Conservation (phyloP, 78 protist genomes). For the Dictyostelium brefeldianum region DNA sequence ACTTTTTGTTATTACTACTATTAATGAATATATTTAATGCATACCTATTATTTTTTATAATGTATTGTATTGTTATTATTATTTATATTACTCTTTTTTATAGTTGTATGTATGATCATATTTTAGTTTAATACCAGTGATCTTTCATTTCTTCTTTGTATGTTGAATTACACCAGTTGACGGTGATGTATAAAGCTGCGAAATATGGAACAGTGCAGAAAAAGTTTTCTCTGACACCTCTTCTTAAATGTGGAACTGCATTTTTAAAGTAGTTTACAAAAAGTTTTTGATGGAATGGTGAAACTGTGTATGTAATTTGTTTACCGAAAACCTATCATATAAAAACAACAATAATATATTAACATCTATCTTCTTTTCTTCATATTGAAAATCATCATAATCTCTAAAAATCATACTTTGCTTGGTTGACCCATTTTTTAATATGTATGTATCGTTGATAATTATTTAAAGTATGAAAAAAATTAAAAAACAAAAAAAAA, state of each 20-base stretch:
- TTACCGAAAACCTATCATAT: slow-evolving; percentile 47
- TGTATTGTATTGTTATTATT: too few species aligned
- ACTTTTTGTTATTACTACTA: too few species aligned
- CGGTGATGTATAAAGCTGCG: slow-evolving; percentile 50
- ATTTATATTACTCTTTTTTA: not conserved
- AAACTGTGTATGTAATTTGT: slow-evolving; percentile 65
- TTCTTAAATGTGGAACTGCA: slow-evolving; percentile 65
- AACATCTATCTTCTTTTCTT: not conserved
- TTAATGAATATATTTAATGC: too few species aligned
- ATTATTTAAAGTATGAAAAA: not conserved
- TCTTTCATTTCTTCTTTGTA: slow-evolving; percentile 44
- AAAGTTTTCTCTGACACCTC: slow-evolving; percentile 37
- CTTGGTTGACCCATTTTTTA: slow-evolving; percentile 63
- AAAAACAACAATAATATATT: not conserved
- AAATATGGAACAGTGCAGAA: slow-evolving; percentile 64
- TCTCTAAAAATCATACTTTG: not conserved
- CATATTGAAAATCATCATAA: too few species aligned
- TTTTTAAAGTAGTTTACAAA: slow-evolving; percentile 74
- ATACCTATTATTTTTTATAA: too few species aligned
- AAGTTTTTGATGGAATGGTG: slow-evolving; percentile 76
- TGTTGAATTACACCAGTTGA: slow-evolving; percentile 58
- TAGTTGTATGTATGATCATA: not conserved
- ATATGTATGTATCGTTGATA: not conserved
- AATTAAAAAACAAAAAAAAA: not conserved
- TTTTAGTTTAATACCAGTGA: slow-evolving; percentile 58